Percentiles rank a stretch among this genome's conserved stretches.
Evolutionary conservation across 148 eudicot species (phyloP).

Genomic region (Amaranthus hypochondriacus): DNA sequence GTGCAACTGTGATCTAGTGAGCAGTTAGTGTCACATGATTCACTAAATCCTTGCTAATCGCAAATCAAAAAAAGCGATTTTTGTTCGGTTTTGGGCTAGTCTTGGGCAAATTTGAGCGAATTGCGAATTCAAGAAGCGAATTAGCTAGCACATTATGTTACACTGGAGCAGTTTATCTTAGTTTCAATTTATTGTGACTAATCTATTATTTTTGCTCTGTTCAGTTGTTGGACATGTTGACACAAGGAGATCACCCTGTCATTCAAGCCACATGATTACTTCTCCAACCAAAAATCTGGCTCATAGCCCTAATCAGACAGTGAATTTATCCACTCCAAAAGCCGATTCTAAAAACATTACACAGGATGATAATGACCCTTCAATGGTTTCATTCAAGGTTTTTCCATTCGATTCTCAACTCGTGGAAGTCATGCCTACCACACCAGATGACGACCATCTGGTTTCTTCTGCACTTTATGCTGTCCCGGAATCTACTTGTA

Average conservation of each 20-base stretch:
- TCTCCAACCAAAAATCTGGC: neutral
- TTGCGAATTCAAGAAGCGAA: no score
- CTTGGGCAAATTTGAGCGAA: no score
- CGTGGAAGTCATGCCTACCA: neutral
- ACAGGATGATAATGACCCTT: constrained; percentile 4
- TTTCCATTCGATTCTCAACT: constrained; percentile 5
- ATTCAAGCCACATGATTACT: neutral
- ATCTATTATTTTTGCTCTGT: constrained; percentile 3
- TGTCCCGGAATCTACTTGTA: constrained; percentile 33
- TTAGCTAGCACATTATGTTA: neutral
- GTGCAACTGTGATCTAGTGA: neutral
- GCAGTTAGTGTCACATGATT: no score
- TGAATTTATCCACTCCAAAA: constrained; percentile 1
- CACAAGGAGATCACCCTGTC: constrained; percentile 6
- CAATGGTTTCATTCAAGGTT: constrained; percentile 15
- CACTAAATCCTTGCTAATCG: no score
- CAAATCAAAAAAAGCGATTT: no score
- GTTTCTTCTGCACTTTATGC: constrained; percentile 19
- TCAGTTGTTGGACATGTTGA: constrained; percentile 15
- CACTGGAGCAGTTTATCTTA: neutral
- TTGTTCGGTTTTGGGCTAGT: no score
- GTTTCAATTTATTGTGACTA: neutral
- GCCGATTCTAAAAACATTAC: neutral
- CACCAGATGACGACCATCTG: neutral
- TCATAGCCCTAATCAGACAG: constrained; percentile 16